Conservation (phyloP, 441 rosid species). For the Erysimum pusillum region DNA sequence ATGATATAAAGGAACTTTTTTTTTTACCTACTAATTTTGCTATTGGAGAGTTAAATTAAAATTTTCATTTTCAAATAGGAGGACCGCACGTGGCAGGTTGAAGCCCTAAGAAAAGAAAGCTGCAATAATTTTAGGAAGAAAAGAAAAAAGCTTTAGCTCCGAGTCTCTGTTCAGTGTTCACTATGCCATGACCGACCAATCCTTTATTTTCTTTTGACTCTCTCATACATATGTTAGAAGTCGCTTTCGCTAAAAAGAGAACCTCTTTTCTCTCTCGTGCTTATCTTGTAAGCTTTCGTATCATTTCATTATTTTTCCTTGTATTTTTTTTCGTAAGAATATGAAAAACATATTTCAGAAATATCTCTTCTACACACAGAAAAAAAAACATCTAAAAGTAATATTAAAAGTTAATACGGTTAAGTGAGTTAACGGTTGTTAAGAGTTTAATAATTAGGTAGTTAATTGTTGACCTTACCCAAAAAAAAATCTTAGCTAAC, state of each 20-base stretch:
- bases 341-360: not conserved
- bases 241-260: slow-evolving; percentile 74
- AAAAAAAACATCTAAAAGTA: not conserved
- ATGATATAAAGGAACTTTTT: not conserved
- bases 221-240: slow-evolving; percentile 40
- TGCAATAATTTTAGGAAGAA: slow-evolving; percentile 35
- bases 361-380: slow-evolving; percentile 3
- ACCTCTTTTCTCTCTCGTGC: slow-evolving; percentile 62
- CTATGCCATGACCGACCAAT: slow-evolving; percentile 41
- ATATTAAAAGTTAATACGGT: slow-evolving; percentile 8
- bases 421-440: not conserved
- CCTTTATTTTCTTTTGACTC: slow-evolving; percentile 44
- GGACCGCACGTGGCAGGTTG: slow-evolving; percentile 37
- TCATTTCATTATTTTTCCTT: slow-evolving; percentile 12
- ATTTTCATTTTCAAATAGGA: slow-evolving; percentile 16
- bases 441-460: not conserved
- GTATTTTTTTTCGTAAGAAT: slow-evolving; percentile 23
- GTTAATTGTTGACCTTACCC: not conserved
- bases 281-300: slow-evolving; percentile 56
- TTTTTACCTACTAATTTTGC: not conserved
- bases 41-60: not conserved
- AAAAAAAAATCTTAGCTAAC: not conserved
- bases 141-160: slow-evolving; percentile 15
- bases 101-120: slow-evolving; percentile 44
- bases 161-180: slow-evolving; percentile 34